These are phyloP conservation scores for Tetracladium marchalianum DNA, from an alignment of 495 filamentous ascomycete species.

Conservation along the genomic window DNA sequence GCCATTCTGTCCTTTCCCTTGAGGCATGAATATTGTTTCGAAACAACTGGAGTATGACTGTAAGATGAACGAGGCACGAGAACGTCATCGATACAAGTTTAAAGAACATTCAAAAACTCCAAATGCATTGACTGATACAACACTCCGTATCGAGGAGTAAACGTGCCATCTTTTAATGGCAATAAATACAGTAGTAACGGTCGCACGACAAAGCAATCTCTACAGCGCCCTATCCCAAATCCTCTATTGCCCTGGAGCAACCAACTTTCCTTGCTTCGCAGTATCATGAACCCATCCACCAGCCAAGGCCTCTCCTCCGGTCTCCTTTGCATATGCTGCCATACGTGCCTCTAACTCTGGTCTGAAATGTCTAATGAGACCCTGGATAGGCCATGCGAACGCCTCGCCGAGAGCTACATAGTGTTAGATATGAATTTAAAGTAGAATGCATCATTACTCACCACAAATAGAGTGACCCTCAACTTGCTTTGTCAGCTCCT, in stretches of 20 bases:
- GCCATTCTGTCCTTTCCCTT: no score
- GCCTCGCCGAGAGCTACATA: slow-evolving; percentile 76
- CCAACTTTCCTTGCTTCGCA: slow-evolving; percentile 65
- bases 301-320: slow-evolving; percentile 61
- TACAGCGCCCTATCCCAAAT: neutral
- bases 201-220: slow-evolving; percentile 16
- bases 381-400: slow-evolving; percentile 97
- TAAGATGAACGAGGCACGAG: no score
- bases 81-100: no score
- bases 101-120: no score
- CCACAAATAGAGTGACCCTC: slow-evolving; percentile 98
- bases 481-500: slow-evolving; percentile 98
- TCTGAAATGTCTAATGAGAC: slow-evolving; percentile 93
- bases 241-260: slow-evolving; percentile 75
- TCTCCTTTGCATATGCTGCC: slow-evolving; percentile 57
- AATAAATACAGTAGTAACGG: slow-evolving; percentile 18
- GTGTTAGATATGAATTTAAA: slow-evolving; percentile 9
- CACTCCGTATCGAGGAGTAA: slow-evolving; percentile 8
- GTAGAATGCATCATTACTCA: slow-evolving; percentile 25
- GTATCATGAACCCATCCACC: slow-evolving; percentile 82
- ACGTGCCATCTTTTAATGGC: slow-evolving; percentile 3
- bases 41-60: no score
- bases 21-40: no score
- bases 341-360: slow-evolving; percentile 90
- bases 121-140: slow-evolving; percentile 1